A percentile compares a stretch with the other conserved stretches of the same genome.
Evolutionary conservation across 2,329 filamentous ascomycete species (phyloP).

Genomic region (Neocatenulostroma microsporum): DNA sequence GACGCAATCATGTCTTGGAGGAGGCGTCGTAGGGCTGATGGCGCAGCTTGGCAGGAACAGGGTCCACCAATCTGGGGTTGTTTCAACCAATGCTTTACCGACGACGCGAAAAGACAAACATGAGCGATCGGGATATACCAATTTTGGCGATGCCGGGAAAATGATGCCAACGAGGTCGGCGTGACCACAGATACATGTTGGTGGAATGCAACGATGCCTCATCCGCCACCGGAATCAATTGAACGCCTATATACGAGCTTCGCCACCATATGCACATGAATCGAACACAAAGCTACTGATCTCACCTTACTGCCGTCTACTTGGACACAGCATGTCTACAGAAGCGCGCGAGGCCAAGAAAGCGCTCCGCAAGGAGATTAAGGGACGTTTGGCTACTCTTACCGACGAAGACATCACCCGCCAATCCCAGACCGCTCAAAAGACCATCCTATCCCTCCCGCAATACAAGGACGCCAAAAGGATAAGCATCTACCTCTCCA

Average conservation of each 20-base stretch:
- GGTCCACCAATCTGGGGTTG: too few species aligned
- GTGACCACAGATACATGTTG: neutral
- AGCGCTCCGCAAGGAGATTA: constrained; percentile 64
- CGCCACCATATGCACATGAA: neutral
- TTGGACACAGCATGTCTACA: neutral
- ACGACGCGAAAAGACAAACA: too few species aligned
- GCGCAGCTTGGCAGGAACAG: neutral
- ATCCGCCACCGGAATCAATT: neutral
- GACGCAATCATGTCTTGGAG: too few species aligned
- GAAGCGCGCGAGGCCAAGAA: constrained; percentile 51
- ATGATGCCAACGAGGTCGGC: too few species aligned
- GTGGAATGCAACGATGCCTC: neutral
- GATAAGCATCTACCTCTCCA: constrained; percentile 88
- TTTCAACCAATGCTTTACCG: too few species aligned
- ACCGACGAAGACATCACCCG: constrained; percentile 52
- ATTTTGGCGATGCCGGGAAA: too few species aligned
- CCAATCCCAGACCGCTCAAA: constrained; percentile 66
- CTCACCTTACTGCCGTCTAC: constrained; percentile 2
- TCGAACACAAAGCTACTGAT: neutral
- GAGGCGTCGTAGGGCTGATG: neutral
- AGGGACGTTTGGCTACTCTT: constrained; percentile 54
- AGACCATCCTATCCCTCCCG: constrained; percentile 56
- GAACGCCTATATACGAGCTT: neutral
- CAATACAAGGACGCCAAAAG: constrained; percentile 68
- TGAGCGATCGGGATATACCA: too few species aligned